Evolutionary conservation across 2,329 filamentous ascomycete genomes (phyloP).

Genomic region (Aspergillus sp.): DNA sequence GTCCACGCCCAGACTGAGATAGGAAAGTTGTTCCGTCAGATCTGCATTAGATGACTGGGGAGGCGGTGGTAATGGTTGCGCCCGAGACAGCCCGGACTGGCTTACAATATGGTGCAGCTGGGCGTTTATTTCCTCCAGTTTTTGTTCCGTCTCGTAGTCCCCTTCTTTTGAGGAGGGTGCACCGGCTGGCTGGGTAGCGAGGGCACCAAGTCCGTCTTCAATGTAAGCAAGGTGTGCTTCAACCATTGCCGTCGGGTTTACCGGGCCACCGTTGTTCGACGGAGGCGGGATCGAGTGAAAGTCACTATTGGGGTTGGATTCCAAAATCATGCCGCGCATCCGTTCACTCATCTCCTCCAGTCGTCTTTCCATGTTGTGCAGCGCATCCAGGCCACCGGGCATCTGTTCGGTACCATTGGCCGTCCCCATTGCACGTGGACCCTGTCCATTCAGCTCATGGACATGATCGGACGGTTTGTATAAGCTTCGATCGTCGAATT

Average conservation of each 20-base stretch:
- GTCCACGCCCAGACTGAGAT: slow-evolving; percentile 76
- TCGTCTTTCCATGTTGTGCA: slow-evolving; percentile 63
- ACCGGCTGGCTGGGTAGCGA: slow-evolving; percentile 52
- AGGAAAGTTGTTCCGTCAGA: slow-evolving; percentile 68
- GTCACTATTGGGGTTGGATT: slow-evolving; percentile 36
- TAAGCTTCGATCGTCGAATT: slow-evolving; percentile 75
- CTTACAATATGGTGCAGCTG: slow-evolving; percentile 62
- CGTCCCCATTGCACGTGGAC: slow-evolving; percentile 18
- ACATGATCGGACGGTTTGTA: slow-evolving; percentile 69
- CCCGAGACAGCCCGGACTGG: slow-evolving; percentile 43
- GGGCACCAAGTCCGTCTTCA: slow-evolving; percentile 61
- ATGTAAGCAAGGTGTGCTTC: slow-evolving; percentile 69
- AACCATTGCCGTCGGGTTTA: slow-evolving; percentile 33
- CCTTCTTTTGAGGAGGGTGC: slow-evolving; percentile 3
- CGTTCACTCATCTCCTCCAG: slow-evolving; percentile 68
- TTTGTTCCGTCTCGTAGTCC: slow-evolving; percentile 50
- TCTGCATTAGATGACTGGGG: slow-evolving; percentile 58
- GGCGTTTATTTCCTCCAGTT: slow-evolving; percentile 63
- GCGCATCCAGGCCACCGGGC: slow-evolving; percentile 43
- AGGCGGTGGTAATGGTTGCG: slow-evolving; percentile 54
- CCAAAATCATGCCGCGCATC: slow-evolving; percentile 65
- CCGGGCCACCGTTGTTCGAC: slow-evolving; percentile 24
- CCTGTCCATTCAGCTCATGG: slow-evolving; percentile 46
- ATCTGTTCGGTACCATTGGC: slow-evolving; percentile 10
- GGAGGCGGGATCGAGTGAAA: slow-evolving; percentile 38